Percentiles rank a stretch among this genome's conserved stretches.
These are phyloP conservation scores for Jaltomata sinuosa DNA, from an alignment of 257 asterid genomes.

Conservation along the genomic window DNA sequence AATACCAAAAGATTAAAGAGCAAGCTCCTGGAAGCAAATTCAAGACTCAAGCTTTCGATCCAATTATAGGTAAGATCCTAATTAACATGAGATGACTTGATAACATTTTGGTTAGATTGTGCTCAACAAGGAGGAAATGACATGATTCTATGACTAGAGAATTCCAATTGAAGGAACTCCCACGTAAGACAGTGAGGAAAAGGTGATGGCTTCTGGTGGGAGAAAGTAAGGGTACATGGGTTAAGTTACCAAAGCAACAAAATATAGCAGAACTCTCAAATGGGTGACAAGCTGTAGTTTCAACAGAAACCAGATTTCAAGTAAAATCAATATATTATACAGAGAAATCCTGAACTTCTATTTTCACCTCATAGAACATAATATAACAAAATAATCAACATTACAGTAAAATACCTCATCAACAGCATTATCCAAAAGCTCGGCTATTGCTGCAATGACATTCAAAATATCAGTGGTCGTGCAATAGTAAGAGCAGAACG, in stretches of 20 bases:
- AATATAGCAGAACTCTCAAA: neutral
- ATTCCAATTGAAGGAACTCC: neutral
- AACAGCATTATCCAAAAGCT: slow-evolving; percentile 88
- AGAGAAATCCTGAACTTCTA: neutral
- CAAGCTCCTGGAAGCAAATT: neutral
- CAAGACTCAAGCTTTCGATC: neutral
- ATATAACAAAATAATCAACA: neutral
- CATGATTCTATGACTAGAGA: neutral
- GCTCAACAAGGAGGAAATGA: neutral
- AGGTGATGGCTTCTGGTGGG: neutral
- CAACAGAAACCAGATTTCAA: neutral
- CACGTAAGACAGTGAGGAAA: neutral
- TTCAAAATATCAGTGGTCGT: neutral
- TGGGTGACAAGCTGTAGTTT: neutral
- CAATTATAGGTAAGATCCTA: neutral
- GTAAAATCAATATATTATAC: neutral
- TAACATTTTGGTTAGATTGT: neutral
- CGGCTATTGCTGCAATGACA: slow-evolving; percentile 75
- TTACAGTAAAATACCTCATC: slow-evolving; percentile 62
- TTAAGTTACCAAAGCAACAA: neutral
- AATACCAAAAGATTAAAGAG: neutral
- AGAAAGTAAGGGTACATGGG: neutral
- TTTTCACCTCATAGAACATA: neutral
- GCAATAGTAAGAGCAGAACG: neutral
- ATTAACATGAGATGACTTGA: neutral